Evolutionary conservation across 192 early-diverging fungal species (phyloP), one percentile per base, ranked within the genome.

Genomic region (Rhizophlyctis rosea): DNA sequence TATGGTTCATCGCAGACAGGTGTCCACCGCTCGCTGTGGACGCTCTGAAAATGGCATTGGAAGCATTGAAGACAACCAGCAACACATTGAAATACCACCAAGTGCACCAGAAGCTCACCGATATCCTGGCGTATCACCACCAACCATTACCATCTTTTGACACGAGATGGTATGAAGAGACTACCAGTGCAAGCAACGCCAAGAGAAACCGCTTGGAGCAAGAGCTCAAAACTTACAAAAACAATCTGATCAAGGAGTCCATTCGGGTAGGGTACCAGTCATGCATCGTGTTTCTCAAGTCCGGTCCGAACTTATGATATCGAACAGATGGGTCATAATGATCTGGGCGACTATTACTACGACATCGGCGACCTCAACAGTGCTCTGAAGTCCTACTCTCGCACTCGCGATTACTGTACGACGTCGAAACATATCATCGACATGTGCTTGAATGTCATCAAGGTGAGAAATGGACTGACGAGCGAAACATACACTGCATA

Each of bases 341-440:
- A 94, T 36, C 77, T 94, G 13, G 92, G 89, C 2, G 89, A 91
- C 53, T 88, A 89, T 52, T 85, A 81, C 64, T 90, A 85, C 68
- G 70, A 70, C 4, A 77, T 79, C 60, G 92, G 92, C 11, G 87
- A 92, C 44, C 66, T 91, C 52, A 57, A 62, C 0, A 73, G 72
- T 14, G 89, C 92, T 0, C 67, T 87, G 25, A 88, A 87, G 51
- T 81, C 69, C 33, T 95, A 89, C 62, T 72, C 74, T 0, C 73
- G 83, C 11, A 86, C 86, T 14, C 73, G 88, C n/a, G 92, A 95
- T 59, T 93, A 87, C 57, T 87, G 86, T 66, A 84, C 88, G 1
- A 86, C 86, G 0, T 57, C 88, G 4, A 82, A 88, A 47, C 88
- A 93, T 57, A 73, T 92, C 16, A 63, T 92, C 28, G 91, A 92